phyloP scores from a whole-genome alignment of 2,329 filamentous ascomycete species.

The Curvularia hawaiiensis region DNA sequence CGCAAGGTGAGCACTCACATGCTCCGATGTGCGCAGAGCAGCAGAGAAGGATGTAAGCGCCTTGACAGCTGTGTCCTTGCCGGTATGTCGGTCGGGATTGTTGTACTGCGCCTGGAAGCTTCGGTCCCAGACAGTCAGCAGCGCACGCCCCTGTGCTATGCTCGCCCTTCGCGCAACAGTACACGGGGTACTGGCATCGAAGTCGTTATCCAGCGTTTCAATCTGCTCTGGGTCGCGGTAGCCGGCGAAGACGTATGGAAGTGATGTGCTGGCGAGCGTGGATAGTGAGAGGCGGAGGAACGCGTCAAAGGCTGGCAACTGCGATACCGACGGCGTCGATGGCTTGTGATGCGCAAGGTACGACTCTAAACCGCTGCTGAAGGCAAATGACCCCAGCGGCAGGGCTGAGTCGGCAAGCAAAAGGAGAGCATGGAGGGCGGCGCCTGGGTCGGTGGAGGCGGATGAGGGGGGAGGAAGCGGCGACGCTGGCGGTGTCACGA shows the following conservation, averaged over 20 bases:
- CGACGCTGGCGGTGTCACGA: conserved; percentile 13
- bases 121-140: conserved; percentile 77
- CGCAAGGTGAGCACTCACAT: conserved; percentile 65
- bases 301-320: conserved; percentile 58
- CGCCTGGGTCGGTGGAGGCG: conserved; percentile 4
- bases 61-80: conserved; percentile 21
- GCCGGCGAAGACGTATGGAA: conserved; percentile 76
- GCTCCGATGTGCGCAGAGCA: conserved; percentile 34
- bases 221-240: conserved; percentile 62
- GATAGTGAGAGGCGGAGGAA: conserved; percentile 75
- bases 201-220: conserved; percentile 69
- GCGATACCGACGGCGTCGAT: conserved; percentile 36
- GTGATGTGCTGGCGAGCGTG: conserved; percentile 71
- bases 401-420: conserved; percentile 82
- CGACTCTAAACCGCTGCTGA: conserved; percentile 81
- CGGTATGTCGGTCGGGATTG: not conserved
- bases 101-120: conserved; percentile 58
- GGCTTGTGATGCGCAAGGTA: conserved; percentile 71
- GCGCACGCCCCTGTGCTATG: conserved; percentile 74
- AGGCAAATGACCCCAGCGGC: conserved; percentile 84
- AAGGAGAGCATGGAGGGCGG: conserved; percentile 69
- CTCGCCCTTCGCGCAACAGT: conserved; percentile 79
- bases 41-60: conserved; percentile 38
- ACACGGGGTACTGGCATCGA: conserved; percentile 78
- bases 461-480: conserved; percentile 20